A percentile compares a stretch with the other conserved stretches of the same genome.
Conservation (phyloP, 1,139 yeast species). For the Nadsonia commutata region DNA sequence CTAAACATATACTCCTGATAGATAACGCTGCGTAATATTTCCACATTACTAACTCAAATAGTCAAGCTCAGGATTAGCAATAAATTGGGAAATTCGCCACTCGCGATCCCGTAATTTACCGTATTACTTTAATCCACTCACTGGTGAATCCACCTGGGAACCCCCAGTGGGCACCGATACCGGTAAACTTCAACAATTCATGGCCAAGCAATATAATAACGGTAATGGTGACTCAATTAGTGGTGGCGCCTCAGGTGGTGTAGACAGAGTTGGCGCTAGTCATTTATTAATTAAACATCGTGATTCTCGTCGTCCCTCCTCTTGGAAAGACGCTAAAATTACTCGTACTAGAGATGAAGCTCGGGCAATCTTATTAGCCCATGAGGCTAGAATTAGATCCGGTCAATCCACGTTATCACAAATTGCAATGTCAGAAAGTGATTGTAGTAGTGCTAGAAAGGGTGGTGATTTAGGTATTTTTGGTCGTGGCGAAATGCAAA, state of each 20-base stretch:
- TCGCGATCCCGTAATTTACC: constrained; percentile 77
- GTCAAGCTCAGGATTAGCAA: constrained; percentile 57
- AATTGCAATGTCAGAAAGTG: constrained; percentile 72
- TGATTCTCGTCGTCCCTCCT: constrained; percentile 76
- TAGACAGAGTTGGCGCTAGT: constrained; percentile 50
- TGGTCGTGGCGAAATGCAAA: constrained; percentile 89
- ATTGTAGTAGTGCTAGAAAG: constrained; percentile 73
- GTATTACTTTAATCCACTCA: constrained; percentile 58
- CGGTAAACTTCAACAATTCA: constrained; percentile 41
- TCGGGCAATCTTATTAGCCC: constrained; percentile 42
- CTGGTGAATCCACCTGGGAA: constrained; percentile 76
- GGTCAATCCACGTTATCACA: constrained; percentile 63
- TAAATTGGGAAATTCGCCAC: constrained; percentile 67
- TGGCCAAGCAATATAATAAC: constrained; percentile 23
- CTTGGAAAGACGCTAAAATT: constrained; percentile 73
- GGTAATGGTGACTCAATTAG: constrained; percentile 8
- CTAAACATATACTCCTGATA: no score
- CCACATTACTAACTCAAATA: no score
- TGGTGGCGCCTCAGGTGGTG: constrained; percentile 20
- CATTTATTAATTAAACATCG: constrained; percentile 74
- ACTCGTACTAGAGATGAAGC: constrained; percentile 79
- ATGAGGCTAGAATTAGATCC: constrained; percentile 44
- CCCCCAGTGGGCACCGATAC: constrained; percentile 77
- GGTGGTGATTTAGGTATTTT: constrained; percentile 90
- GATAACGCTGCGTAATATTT: no score